Conservation (phyloP, 2,329 filamentous ascomycete species). For the Trichoderma gracile region DNA sequence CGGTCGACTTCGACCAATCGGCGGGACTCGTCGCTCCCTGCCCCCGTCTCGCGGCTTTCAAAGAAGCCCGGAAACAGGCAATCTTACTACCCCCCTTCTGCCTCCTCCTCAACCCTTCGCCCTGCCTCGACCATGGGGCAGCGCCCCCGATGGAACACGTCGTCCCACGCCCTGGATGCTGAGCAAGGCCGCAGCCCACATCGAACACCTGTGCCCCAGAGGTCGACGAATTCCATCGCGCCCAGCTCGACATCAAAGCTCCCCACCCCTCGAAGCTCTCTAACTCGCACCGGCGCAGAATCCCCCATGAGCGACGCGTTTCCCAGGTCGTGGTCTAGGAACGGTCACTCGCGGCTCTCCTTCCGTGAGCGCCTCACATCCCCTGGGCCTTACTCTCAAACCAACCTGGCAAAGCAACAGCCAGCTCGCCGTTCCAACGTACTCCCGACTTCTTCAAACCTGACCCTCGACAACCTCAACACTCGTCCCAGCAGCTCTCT, state of each 20-base stretch:
- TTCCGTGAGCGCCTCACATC: conserved; percentile 57
- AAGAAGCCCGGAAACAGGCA: conserved; percentile 48
- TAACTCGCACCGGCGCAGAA: conserved; percentile 48
- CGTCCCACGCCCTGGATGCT: conserved; percentile 63
- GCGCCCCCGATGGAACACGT: conserved; percentile 72
- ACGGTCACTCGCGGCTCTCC: conserved; percentile 48
- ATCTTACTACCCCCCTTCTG: conserved; percentile 48
- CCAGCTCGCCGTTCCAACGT: conserved; percentile 56
- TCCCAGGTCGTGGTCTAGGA: conserved; percentile 45
- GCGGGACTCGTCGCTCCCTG: conserved; percentile 52
- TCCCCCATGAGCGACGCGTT: conserved; percentile 48
- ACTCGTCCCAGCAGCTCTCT: conserved; percentile 59
- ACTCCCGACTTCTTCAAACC: conserved; percentile 47
- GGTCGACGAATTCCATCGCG: conserved; percentile 47
- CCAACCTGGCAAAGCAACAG: conserved; percentile 47
- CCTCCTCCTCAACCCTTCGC: conserved; percentile 43
- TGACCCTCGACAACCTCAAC: conserved; percentile 35
- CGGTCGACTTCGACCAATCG: conserved; percentile 49
- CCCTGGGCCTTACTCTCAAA: conserved; percentile 51
- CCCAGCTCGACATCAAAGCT: conserved; percentile 50
- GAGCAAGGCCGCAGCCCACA: conserved; percentile 67
- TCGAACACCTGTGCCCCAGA: conserved; percentile 46
- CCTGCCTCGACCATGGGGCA: conserved; percentile 51
- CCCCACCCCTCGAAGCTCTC: conserved; percentile 51
- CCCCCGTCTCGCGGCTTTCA: conserved; percentile 43